Evolutionary conservation across 768 basidiomycete genomes (phyloP), one percentile per base, ranked within the genome.

Genomic region (Boletus vinaceobasis): DNA sequence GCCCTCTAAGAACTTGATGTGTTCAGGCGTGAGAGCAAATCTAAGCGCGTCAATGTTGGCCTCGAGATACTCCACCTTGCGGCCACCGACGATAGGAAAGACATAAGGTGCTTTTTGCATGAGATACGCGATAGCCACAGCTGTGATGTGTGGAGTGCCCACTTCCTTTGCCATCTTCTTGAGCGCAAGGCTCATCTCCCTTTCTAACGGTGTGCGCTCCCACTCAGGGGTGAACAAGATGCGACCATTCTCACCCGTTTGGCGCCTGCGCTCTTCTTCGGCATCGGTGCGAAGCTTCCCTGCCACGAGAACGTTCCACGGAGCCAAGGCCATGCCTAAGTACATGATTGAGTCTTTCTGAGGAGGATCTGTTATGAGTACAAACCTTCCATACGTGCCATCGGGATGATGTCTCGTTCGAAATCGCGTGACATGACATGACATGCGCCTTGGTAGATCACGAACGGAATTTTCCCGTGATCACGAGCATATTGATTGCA

Each of bases 401-500:
- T 51, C 7, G 76, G 74, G 48, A 82, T 75, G 53, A 81, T 78
- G 7, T 82, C 82, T 6, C 80, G 73, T 65, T 82, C 80, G 50
- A 82, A 75, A 45, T 76, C 74, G 42, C 81, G 72, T 2, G 71
- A 55, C 56, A 79, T 61, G n/a, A 75, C 64, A 61, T 70, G 74
- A 75, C 75, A 78, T 17, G 48, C 54, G 2, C 79, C 80, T 67
- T 78, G 81, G 65, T 82, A 83, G 40, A 83, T 68, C 26, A 72
- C 68, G 61, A 84, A 84, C 5, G 77, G 80, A 0, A 77, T 75
- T 50, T 79, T 64, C 0, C 71, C 79, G 48, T 82, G 75, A 27
- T 73, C 68, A 6, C 75, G 69, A n/a, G 80, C 79, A 55, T 80
- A 82, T 47, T 75, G 71, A 60, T 83, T 81, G 4, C 75, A 74